Evolutionary conservation across 1,139 yeast species (phyloP), one percentile per base, ranked within the genome.

Genomic region (Pichia sp.): DNA sequence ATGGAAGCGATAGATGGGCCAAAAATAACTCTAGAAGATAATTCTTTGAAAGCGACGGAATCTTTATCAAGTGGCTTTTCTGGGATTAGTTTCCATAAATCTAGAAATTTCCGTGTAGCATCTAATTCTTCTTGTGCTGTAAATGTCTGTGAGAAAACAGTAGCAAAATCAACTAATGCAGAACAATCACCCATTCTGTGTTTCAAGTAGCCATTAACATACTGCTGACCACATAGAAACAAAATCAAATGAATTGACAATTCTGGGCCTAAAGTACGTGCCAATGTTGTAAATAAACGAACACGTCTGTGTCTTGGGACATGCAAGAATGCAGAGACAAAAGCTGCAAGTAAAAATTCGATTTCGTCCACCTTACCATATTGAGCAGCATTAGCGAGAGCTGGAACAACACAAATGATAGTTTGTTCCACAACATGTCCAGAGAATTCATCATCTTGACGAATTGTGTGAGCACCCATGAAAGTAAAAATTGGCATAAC

Each of bases 401-500:
- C 96, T 4, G 98, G 98, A 35, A 91, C 80, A 38, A 91, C 96
- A 53, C 84, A 81, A 14, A 84, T 69, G 40, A 91, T 83, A 3
- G 99, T 91, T 59, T 86, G 93, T 56, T 88, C 95, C 48, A 93
- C 86, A 31, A 91, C 96, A 50, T 84, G 83, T 35, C 84, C 84
- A 2, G 96, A 85, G 59, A 85, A 89, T 56, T 88, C 96, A 60
- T 91, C 97, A 61, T 91, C 98, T 65, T 91, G 96, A 57, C 96
- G 81, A 39, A 93, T 77, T 11, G 97, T 88, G 55, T 88, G 95
- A 24, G 97, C 95, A 43, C 99, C 99, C 98, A 91, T 91, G 56
- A 91, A 93, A 0, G 98, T 93, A 67, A 91, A 91, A 41, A 91
- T 89, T 17, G 99, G 98, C 99, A 91, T 91, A 12, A 93, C 95